These are phyloP conservation scores for Trichoderma asperellum DNA, from an alignment of 2,329 filamentous ascomycete genomes.

Conservation along the genomic window DNA sequence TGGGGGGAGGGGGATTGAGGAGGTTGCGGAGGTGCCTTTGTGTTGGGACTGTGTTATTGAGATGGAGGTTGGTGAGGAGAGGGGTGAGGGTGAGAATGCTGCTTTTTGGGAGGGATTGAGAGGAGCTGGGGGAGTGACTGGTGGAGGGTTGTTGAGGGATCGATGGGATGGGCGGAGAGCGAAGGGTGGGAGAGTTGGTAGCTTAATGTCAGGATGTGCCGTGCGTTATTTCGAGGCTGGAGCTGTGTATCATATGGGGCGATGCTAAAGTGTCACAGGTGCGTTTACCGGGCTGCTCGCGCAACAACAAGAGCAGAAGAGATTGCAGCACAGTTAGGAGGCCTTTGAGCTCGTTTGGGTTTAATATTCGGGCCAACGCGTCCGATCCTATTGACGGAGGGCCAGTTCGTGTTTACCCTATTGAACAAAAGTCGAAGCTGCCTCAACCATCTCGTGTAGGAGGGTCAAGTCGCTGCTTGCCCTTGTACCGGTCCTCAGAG, in stretches of 20 bases:
- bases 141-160: constrained; percentile 32
- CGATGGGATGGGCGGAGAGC: background rate
- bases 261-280: background rate
- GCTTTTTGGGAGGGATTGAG: constrained; percentile 49
- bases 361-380: constrained; percentile 51
- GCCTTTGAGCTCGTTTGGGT: background rate
- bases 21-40: constrained; percentile 53
- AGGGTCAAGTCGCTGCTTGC: background rate
- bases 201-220: background rate
- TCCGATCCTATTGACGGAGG: constrained; percentile 52
- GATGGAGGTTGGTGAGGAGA: constrained; percentile 43
- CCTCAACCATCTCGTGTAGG: background rate
- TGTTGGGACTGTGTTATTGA: constrained; percentile 53
- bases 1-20: constrained; percentile 39
- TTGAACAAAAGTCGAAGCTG: background rate
- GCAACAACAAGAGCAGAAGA: background rate
- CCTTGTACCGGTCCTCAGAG: background rate
- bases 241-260: background rate
- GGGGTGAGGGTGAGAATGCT: constrained; percentile 34
- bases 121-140: constrained; percentile 46
- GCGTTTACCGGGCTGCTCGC: background rate
- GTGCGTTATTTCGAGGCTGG: background rate
- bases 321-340: too few relatives aligned
- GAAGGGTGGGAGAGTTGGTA: background rate
- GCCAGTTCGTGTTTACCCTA: constrained; percentile 52